A percentile compares a stretch with the other conserved stretches of the same genome.
Evolutionary conservation across 495 filamentous ascomycete genomes (phyloP).

Genomic region (Penicillium psychrofluorescens): DNA sequence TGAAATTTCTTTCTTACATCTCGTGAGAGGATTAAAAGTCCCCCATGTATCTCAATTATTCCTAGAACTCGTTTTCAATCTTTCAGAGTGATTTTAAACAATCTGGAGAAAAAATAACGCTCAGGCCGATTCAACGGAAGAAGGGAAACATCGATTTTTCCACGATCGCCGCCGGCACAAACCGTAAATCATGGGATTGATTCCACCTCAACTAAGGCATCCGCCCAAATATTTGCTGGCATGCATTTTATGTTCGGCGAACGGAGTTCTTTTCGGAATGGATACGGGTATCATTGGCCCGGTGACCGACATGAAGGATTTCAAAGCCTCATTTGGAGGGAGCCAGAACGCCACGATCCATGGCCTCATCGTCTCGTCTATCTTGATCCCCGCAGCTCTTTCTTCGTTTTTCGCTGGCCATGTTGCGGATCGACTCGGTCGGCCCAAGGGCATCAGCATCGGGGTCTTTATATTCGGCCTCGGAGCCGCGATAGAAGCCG

Average conservation of each 20-base stretch:
- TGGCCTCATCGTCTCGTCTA: constrained; percentile 56
- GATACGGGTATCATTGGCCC: constrained; percentile 61
- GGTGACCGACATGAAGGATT: constrained; percentile 53
- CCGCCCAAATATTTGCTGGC: constrained; percentile 15
- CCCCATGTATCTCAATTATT: too few species aligned
- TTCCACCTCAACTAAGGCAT: too few species aligned
- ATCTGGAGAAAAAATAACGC: too few species aligned
- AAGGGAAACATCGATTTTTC: too few species aligned
- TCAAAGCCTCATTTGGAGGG: constrained; percentile 41
- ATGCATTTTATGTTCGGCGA: constrained; percentile 14
- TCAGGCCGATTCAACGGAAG: too few species aligned
- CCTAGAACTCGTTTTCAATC: too few species aligned
- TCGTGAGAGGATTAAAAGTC: too few species aligned
- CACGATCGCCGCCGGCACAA: too few species aligned
- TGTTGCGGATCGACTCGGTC: constrained; percentile 52
- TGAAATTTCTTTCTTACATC: too few species aligned
- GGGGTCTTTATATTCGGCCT: constrained; percentile 48
- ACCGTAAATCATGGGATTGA: too few species aligned
- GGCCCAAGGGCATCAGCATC: constrained; percentile 44
- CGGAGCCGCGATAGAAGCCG: constrained; percentile 46
- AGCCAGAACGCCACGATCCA: constrained; percentile 46
- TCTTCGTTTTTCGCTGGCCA: constrained; percentile 57
- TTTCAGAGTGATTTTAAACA: too few species aligned
- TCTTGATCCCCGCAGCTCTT: constrained; percentile 54
- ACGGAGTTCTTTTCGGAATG: constrained; percentile 30